Evolutionary conservation across 768 basidiomycete genomes (phyloP).

Genomic region (Boletales sp.): DNA sequence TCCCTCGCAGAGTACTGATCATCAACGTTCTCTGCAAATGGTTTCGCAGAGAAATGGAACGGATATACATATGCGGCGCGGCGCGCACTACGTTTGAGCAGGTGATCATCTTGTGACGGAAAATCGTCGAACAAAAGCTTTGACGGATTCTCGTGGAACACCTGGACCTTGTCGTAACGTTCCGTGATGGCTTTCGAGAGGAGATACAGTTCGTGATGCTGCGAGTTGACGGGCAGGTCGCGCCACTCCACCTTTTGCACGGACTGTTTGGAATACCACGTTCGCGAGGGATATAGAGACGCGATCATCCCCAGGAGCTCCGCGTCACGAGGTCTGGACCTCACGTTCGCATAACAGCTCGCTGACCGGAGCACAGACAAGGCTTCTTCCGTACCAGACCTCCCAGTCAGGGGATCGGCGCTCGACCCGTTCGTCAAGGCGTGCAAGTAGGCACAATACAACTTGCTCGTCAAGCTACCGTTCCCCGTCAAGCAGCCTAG

Average conservation of each 20-base stretch:
- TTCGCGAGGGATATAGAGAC: slow-evolving; percentile 30
- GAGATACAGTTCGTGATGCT: slow-evolving; percentile 26
- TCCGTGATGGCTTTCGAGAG: slow-evolving; percentile 26
- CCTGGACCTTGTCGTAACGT: slow-evolving; percentile 13
- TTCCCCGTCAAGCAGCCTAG: slow-evolving; percentile 24
- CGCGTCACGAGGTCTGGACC: slow-evolving; percentile 23
- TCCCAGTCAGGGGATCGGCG: slow-evolving; percentile 39
- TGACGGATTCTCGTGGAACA: slow-evolving; percentile 1
- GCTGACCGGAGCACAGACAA: slow-evolving; percentile 37
- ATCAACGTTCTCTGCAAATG: background rate
- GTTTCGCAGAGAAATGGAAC: background rate
- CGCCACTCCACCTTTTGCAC: slow-evolving; percentile 37
- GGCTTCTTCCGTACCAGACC: slow-evolving; percentile 19
- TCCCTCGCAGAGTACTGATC: slow-evolving; percentile 5
- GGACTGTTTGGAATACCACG: slow-evolving; percentile 35
- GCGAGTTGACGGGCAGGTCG: slow-evolving; percentile 18
- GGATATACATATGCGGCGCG: slow-evolving; percentile 2
- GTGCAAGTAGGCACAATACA: slow-evolving; percentile 43
- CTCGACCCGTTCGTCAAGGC: slow-evolving; percentile 37
- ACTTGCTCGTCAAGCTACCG: slow-evolving; percentile 16
- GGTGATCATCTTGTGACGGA: background rate
- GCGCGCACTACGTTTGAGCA: slow-evolving; percentile 11
- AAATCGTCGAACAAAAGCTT: background rate
- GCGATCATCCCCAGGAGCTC: slow-evolving; percentile 31
- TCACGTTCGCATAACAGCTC: slow-evolving; percentile 37